Percentiles rank a stretch among this genome's conserved stretches.
Evolutionary conservation across 106 monocot genomes (phyloP).

Genomic region (Chionographis japonica): DNA sequence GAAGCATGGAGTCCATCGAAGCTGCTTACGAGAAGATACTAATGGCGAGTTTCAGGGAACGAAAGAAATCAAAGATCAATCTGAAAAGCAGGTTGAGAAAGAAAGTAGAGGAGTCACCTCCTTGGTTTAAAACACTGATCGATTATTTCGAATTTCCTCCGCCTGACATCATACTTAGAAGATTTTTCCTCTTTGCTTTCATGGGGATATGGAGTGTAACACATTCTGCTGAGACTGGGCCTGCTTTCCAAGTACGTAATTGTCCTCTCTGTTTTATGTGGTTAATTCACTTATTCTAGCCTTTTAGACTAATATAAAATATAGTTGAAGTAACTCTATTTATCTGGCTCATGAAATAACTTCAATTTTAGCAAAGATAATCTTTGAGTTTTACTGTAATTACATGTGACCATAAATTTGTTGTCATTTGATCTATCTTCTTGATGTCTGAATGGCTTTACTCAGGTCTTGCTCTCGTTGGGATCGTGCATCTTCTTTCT

Average conservation of each 20-base stretch:
- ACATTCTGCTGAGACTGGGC: constrained; percentile 68
- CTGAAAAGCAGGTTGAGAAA: constrained; percentile 77
- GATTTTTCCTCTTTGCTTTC: constrained; percentile 88
- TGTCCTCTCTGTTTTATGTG: background rate
- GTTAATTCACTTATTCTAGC: too few relatives aligned
- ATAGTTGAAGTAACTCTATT: too few relatives aligned
- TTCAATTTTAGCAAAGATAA: too few relatives aligned
- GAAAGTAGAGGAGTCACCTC: constrained; percentile 87
- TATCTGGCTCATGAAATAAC: too few relatives aligned
- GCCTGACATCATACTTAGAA: constrained; percentile 55
- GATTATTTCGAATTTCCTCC: constrained; percentile 70
- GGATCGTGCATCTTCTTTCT: constrained; percentile 89
- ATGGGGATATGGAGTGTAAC: constrained; percentile 89
- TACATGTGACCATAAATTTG: too few relatives aligned
- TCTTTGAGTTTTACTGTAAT: too few relatives aligned
- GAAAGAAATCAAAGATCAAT: constrained; percentile 92
- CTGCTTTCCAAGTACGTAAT: constrained; percentile 88
- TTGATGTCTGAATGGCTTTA: too few relatives aligned
- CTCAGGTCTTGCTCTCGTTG: constrained; percentile 76
- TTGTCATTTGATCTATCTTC: too few relatives aligned
- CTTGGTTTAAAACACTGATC: constrained; percentile 84
- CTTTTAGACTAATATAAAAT: too few relatives aligned
- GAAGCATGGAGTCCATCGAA: constrained; percentile 85
- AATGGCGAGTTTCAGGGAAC: constrained; percentile 70
- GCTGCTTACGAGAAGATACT: constrained; percentile 89